Percentiles rank a stretch among this genome's conserved stretches.
Evolutionary conservation across 768 basidiomycete species (phyloP).

Genomic region (Termitomyces sp.): DNA sequence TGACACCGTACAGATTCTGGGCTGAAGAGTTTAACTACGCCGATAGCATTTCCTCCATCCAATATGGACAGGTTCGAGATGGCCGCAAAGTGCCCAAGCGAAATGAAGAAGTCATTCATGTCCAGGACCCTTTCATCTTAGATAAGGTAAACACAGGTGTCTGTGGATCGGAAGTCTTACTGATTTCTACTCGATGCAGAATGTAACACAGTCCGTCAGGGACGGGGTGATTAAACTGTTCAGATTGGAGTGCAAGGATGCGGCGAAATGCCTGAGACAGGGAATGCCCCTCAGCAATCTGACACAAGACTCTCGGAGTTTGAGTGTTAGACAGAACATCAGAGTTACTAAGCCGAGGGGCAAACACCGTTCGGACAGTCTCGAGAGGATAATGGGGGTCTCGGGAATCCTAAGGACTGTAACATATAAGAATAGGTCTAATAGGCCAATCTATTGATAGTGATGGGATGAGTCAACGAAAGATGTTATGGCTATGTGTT

Average conservation of each 20-base stretch:
- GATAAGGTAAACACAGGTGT: neutral
- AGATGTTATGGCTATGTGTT: constrained; percentile 4
- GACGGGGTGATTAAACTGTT: neutral
- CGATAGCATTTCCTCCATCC: constrained; percentile 1
- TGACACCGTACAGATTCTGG: constrained; percentile 38
- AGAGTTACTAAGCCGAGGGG: neutral
- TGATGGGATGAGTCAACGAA: neutral
- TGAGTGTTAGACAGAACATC: neutral
- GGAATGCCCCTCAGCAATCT: neutral
- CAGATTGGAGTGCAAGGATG: neutral
- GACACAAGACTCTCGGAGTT: too few species aligned
- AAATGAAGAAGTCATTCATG: neutral
- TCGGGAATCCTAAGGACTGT: neutral
- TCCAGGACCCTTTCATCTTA: constrained; percentile 11
- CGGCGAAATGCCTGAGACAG: neutral
- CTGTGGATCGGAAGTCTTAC: neutral
- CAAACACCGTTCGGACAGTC: neutral
- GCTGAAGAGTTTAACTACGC: constrained; percentile 30
- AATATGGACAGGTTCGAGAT: constrained; percentile 2
- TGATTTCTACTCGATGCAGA: constrained; percentile 4
- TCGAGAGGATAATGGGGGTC: neutral
- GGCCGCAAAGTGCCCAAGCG: neutral
- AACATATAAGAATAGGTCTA: neutral
- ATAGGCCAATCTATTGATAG: neutral
- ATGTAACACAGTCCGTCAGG: neutral